These are phyloP conservation scores for Colletotrichum tamarilloi DNA, from an alignment of 2,329 filamentous ascomycete genomes.

Conservation along the genomic window DNA sequence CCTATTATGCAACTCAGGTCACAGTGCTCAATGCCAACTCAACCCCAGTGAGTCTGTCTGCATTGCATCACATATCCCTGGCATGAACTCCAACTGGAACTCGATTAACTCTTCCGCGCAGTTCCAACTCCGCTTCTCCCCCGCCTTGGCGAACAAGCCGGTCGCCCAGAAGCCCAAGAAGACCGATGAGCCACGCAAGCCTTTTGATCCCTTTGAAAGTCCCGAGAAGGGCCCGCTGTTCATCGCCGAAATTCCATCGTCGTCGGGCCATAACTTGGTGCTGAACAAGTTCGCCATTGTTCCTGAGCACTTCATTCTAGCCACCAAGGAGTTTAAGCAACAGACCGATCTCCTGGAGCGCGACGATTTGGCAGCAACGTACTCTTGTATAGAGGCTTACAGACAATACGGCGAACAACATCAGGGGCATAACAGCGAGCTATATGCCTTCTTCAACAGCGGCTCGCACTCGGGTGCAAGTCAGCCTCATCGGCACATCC, in stretches of 20 bases:
- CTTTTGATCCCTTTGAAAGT: constrained; percentile 73
- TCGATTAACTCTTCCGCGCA: constrained; percentile 43
- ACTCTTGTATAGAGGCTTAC: constrained; percentile 71
- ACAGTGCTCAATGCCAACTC: constrained; percentile 56
- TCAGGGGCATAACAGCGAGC: constrained; percentile 43
- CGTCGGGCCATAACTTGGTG: constrained; percentile 67
- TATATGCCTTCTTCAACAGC: constrained; percentile 79
- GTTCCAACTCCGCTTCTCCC: constrained; percentile 81
- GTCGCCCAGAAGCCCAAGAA: constrained; percentile 54
- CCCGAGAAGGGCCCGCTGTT: constrained; percentile 66
- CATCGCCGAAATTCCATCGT: constrained; percentile 57
- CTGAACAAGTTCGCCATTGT: constrained; percentile 83
- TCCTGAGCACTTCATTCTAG: constrained; percentile 77
- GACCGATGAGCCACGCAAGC: constrained; percentile 47
- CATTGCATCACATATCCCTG: background rate
- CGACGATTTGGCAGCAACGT: constrained; percentile 70
- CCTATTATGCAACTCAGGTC: constrained; percentile 66
- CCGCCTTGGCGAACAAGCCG: constrained; percentile 75
- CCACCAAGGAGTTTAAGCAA: constrained; percentile 70
- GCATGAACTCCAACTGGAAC: background rate
- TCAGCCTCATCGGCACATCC: constrained; percentile 78
- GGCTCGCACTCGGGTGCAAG: constrained; percentile 76
- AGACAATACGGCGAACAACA: constrained; percentile 40
- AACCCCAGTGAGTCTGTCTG: constrained; percentile 52
- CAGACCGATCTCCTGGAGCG: constrained; percentile 73